Evolutionary conservation across 1,139 yeast genomes (phyloP), one percentile per base, ranked within the genome.

Genomic region (Nakaseomyces glabratus): DNA sequence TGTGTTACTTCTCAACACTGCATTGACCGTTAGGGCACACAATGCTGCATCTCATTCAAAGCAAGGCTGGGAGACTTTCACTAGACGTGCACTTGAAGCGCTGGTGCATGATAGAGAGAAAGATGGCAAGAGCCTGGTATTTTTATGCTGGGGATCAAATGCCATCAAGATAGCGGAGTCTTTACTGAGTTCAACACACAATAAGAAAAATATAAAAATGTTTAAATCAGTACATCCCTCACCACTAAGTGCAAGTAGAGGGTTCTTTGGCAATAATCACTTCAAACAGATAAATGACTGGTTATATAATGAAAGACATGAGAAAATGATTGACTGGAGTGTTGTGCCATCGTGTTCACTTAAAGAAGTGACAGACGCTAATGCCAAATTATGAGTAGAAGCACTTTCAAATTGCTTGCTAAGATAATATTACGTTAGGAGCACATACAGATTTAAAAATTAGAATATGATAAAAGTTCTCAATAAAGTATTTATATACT

Each of bases 71-170:
- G 97, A 88, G 52, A 64, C 63, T 25, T 88, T 93, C 56, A 93
- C 98, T 0, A 85, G 74, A 48, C 66, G 71, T 31, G 85, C 77
- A 2, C 69, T 86, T 16, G 62, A 68, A 17, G 65, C 73, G 2
- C 65, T 77, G 16, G 60, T 73, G 12, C 54, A 50, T 17, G 62
- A 57, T 10, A 51, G 62, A 19, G 53, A 62, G 20, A 46, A 57
- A 1, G 48, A 55, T 2, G 51, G 52, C 2, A 45, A 58, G 28
- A 88, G 88, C 4, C 68, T 86, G 26, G 93, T 80, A 4, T 70
- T 90, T 20, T 63, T 90, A 65, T 82, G 94, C 1, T 93, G 99
- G 99, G 99, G 99, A 0, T 63, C 73, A 6, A 95, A 96, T 2
- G 98, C 98, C 0, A 86, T 79, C 35, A 79, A 74, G 41, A 63